Conservation (phyloP, 305 asterid species). For the Striga hermonthica region DNA sequence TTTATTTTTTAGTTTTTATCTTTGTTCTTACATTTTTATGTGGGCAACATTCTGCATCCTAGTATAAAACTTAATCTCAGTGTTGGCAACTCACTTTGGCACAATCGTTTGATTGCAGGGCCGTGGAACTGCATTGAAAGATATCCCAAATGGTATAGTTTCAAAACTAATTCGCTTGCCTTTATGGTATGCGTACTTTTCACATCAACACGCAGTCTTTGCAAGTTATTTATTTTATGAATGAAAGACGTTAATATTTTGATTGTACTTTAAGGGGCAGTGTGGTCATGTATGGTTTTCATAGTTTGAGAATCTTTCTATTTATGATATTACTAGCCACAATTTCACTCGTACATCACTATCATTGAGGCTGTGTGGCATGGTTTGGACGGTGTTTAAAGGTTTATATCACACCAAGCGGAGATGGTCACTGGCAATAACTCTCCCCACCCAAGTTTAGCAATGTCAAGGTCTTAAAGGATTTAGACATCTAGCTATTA, state of each 20-base stretch:
- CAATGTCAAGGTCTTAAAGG: not conserved
- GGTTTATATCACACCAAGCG: too few relatives aligned
- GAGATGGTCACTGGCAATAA: too few relatives aligned
- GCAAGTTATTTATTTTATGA: not conserved
- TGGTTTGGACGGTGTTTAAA: not conserved
- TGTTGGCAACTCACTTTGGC: slow-evolving; percentile 24
- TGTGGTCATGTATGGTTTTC: not conserved
- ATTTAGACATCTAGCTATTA: not conserved
- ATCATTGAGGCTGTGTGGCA: not conserved
- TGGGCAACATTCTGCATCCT: slow-evolving; percentile 9
- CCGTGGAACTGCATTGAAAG: slow-evolving; percentile 82
- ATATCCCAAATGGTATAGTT: slow-evolving; percentile 75
- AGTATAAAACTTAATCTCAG: slow-evolving; percentile 18
- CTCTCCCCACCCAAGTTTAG: not conserved
- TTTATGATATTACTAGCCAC: not conserved
- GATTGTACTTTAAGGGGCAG: not conserved
- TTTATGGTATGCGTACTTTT: slow-evolving; percentile 19
- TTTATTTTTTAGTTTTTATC: slow-evolving; percentile 16
- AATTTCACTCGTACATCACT: not conserved
- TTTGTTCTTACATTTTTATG: slow-evolving; percentile 8
- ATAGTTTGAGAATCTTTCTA: not conserved
- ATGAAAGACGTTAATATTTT: not conserved
- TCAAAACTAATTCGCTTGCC: slow-evolving; percentile 18
- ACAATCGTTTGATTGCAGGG: slow-evolving; percentile 51
- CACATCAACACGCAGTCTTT: slow-evolving; percentile 5